Evolutionary conservation across 2,329 filamentous ascomycete species (phyloP), one percentile per base, ranked within the genome.

Genomic region (Seiridium unicorne): DNA sequence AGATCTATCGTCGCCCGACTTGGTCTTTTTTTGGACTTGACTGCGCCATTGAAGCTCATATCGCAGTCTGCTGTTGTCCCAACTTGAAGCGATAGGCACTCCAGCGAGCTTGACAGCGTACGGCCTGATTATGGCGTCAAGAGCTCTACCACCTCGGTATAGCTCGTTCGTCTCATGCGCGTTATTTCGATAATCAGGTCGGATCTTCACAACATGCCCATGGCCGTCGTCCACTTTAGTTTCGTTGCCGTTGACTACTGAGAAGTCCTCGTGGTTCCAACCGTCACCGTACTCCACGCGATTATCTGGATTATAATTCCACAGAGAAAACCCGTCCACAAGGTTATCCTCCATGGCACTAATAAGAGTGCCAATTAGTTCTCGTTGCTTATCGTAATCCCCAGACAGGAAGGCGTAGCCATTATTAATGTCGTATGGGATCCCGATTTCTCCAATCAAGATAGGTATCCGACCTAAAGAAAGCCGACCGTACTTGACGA

Each of bases 241-340:
- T 0, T 68, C 67, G 57, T 77, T 70, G 26, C 73, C 70, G 6
- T 76, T 77, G 26, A 77, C 66, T 32, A 78, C 65, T 0, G 76
- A 78, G 55, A 78, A 78, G 51, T 78, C 76, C 59, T 78, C 76
- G 58, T 73, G 76, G 59, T 78, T 78, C 76, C 76, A 78, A 1
- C 75, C 74, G 9, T 78, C 76, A 0, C 76, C 76, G 7, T 74
- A 74, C 62, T 74, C 73, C 38, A 73, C 68, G 4, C 69, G 63
- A 56, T 76, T 77, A 42, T 73, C 69, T 0, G 75, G 75, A 51
- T 77, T 77, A 48, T 76, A 76, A 58, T 78, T 77, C 69, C 76
- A 76, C 5, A 77, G 62, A 0, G 76, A 77, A 13, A 78, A 76
- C 2, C 69, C 60, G 42, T 58, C 73, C 9, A 76, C 68, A 44